Evolutionary conservation across 306 rosid genomes (phyloP).

Genomic region (Arachis hypogaea): DNA sequence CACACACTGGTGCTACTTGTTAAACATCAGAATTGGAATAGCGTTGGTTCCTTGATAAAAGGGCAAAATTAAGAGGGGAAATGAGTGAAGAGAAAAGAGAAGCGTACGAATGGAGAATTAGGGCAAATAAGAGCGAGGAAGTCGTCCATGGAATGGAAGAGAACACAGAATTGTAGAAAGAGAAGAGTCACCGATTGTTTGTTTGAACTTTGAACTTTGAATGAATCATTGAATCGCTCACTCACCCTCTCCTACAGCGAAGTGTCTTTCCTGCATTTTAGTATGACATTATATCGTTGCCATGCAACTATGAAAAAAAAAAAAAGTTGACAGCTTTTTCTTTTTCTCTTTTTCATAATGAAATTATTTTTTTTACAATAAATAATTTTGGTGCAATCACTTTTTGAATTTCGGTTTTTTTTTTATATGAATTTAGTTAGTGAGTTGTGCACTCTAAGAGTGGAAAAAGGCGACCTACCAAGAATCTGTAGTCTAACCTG

Average conservation of each 20-base stretch:
- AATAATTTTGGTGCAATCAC: not conserved
- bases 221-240: not conserved
- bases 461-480: too few species aligned
- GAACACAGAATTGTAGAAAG: not conserved
- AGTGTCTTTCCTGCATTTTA: not conserved
- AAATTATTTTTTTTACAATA: not conserved
- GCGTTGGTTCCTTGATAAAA: not conserved
- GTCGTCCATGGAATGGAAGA: constrained; percentile 44
- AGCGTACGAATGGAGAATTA: constrained; percentile 59
- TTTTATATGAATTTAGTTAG: too few species aligned
- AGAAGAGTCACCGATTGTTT: not conserved
- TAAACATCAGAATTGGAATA: constrained; percentile 1
- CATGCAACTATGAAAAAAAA: not conserved
- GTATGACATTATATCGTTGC: not conserved
- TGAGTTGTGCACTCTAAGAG: too few species aligned
- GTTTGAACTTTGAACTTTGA: not conserved
- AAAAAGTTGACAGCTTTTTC: not conserved
- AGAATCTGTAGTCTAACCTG: too few species aligned
- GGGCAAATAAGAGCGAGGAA: constrained; percentile 64
- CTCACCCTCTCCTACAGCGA: too few species aligned
- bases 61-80: not conserved
- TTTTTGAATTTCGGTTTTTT: too few species aligned
- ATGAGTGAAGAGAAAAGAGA: constrained; percentile 3
- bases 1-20: not conserved
- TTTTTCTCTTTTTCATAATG: not conserved